Evolutionary conservation across 352 stramenopile genomes (phyloP), one percentile per base, ranked within the genome.

Genomic region (Vaucheria bursata): DNA sequence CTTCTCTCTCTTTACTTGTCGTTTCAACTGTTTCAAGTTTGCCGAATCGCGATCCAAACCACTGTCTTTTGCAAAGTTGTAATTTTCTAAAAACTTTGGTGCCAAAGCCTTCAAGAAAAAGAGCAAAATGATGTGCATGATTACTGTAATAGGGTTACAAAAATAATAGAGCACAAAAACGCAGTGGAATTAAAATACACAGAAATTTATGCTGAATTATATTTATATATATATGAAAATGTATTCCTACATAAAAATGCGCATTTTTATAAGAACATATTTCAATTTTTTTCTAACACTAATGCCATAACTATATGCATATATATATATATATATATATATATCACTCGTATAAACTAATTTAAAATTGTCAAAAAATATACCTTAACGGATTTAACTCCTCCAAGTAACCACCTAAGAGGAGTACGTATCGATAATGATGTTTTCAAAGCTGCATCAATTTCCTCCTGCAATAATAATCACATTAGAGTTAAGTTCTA

Each of bases 1-100:
- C 78, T 95, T 89, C 70, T 97, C 94, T 38, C 94, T 91, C 83
- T 98, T 98, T 76, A 97, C 94, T 82, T 98, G 93, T 38, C 94
- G 90, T 67, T 95, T 87, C 38, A 97, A 87, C 74, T 96, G 87
- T 85, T 96, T 94, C 74, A 86, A 86, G 73, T 92, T 90, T 36
- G 88, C 87, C 67, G 89, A 87, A 73, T 93, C 88, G 65, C 88
- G 85, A 73, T 94, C 88, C 34, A 80, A 40, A 31, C 88, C 90
- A 77, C 93, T 92, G 85, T 96, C 91, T 85, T 96, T 96, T 38
- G 90, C 89, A 35, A 95, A 85, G 76, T 90, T 92, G 85, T 96
- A 96, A 79, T 92, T 92, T 77, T 92, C 89, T 80, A 95, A 88
- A 79, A 94, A 96, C 69, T 91, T 91, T n/a, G 91, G 91, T 38